Base-by-base conservation (phyloP, 1,284 basidiomycete species). In the Golubevia pallescens region DNA sequence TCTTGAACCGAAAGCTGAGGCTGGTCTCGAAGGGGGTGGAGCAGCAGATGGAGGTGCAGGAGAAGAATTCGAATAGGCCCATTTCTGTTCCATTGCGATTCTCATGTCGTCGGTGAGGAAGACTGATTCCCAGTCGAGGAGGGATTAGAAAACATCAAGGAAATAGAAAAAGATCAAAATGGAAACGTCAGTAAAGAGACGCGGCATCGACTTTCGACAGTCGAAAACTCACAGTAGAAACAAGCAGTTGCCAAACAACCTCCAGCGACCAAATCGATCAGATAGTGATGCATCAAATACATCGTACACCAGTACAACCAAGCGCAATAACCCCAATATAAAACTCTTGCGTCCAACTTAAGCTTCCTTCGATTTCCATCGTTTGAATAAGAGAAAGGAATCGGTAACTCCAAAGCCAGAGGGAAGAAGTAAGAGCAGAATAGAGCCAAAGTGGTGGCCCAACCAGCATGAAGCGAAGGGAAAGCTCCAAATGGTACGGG, bases 401-500 rank as follows among this genome's bases (percentile, higher is more conserved):
- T 10, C 8, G 55, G 23, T 32, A 53, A 53, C 5, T 60, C 58
- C 2, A 84, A 54, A 19, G 63, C 62, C 21, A 78, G 20, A 8
- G 82, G 82, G 71, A 85, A 84, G 54, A 85, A 85, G 73, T 85
- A 85, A 62, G 71, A 74, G 70, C 74, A 72, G 56, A 84, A 81
- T 14, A 85, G 68, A 13, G 82, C 77, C 57, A 78, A 76, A 53
- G 78, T 70, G 4, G 82, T 85, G n/a, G 82, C 82, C 34, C 68
- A 70, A 16, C 78, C 81, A 1, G 82, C 79, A 54, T 85, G 82
- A 32, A 85, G 67, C 19, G 81, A 84, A 0, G 82, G 82, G 60
- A 85, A 84, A 2, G 82, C 82, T 42, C 82, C 82, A 65, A 85
- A 85, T n/a, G 81, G 78, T 28, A 85, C 69, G 3, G 82, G 82